Base-by-base conservation (phyloP, 129 eudicot genomes). In the Apium graveolens region DNA sequence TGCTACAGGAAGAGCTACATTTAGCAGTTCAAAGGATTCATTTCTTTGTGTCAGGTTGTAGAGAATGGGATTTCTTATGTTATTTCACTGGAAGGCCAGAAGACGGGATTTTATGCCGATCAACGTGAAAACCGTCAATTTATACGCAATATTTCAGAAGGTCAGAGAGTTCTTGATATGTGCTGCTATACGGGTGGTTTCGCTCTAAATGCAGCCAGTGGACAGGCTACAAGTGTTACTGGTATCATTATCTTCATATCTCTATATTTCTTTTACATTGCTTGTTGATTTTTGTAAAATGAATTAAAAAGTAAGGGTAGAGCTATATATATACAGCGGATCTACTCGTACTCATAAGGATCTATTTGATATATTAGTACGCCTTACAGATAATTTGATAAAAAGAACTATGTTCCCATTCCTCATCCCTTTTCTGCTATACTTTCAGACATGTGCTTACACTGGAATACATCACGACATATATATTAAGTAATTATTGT, bases 151-250 rank as follows among this genome's bases (percentile, higher is more conserved):
- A 86, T 95, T 62, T 83, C 92, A 24, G 60, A 82, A 68, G 97
- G 91, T 78, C 86, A 79, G 81, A 91, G 81, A 75, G 94, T 95
- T 70, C 96, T 95, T 79, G 98, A 95, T 83, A 80, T 95, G 80
- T 95, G 92, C 86, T 95, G 97, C 81, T 95, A 95, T 79, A 95
- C 96, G 16, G 98, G 98, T 79, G 98, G 98, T 62, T 95, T 95
- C 83, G 88, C 98, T 71, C 86, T 95, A 26, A 95, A 90, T 62
- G 98, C 98, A 38, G 97, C 97, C 34, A 34, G 70, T 57, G 94
- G 96, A 79, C 94, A 91, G 82, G 97, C 98, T 87, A 65, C 55
- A 57, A 84, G 82, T 82, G 94, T 95, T 77, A 95, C 94, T 71
- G 98, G 98, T 94, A 91, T 60, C 7, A 71, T 65, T 70, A 29